phyloP scores from a whole-genome alignment of 805 yeast genomes.

The Spathaspora arborariae region DNA sequence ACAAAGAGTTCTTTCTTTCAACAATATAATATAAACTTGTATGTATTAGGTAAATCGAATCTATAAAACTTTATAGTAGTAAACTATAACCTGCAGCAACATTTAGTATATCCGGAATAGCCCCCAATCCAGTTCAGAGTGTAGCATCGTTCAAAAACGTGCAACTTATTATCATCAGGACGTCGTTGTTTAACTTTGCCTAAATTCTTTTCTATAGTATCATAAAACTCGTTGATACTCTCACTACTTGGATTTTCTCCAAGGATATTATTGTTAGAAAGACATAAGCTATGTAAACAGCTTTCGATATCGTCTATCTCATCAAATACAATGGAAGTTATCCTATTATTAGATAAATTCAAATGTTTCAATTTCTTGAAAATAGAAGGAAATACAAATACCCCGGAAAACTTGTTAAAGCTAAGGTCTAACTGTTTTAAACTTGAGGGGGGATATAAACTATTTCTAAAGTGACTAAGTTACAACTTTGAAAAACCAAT shows the following conservation, averaged over 20 bases:
- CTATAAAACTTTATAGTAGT: no score
- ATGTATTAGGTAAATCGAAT: no score
- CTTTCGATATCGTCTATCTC: not conserved
- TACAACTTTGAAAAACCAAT: not conserved
- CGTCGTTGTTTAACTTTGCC: conserved; percentile 16
- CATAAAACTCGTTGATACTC: conserved; percentile 16
- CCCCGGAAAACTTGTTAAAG: conserved; percentile 5
- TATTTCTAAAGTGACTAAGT: conserved; percentile 7
- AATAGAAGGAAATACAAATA: conserved; percentile 6
- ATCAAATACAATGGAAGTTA: conserved; percentile 12
- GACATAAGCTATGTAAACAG: conserved; percentile 14
- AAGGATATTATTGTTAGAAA: conserved; percentile 16
- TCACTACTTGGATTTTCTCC: conserved; percentile 13
- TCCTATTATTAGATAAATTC: conserved; percentile 16
- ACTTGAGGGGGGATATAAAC: conserved; percentile 7
- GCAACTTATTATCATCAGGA: no score
- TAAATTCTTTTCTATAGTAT: conserved; percentile 16
- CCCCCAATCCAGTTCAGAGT: no score
- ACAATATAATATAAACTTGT: no score
- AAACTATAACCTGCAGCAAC: no score
- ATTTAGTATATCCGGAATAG: no score
- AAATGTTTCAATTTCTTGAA: conserved; percentile 7
- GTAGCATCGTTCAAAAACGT: no score
- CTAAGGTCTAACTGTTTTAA: conserved; percentile 11
- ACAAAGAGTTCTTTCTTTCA: no score